Conservation (phyloP, 2,329 filamentous ascomycete genomes). For the Xylaria sp. region DNA sequence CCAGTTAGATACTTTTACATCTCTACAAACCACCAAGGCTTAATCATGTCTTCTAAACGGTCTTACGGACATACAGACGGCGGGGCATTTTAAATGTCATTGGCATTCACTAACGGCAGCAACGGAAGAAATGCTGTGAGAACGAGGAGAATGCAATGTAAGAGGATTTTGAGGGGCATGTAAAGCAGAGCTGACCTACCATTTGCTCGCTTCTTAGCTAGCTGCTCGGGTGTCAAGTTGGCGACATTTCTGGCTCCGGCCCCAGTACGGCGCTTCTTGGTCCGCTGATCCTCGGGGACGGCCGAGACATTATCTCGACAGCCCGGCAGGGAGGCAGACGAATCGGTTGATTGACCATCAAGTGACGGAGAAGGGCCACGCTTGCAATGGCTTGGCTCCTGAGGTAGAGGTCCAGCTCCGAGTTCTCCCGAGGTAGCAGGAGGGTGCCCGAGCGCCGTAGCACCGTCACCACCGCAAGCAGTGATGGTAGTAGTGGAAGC, state of each 20-base stretch:
- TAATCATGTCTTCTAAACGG: not conserved
- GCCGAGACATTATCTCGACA: constrained; percentile 20
- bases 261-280: constrained; percentile 54
- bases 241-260: constrained; percentile 58
- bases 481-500: not conserved
- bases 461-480: not conserved
- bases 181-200: constrained; percentile 45
- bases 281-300: constrained; percentile 36
- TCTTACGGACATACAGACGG: not conserved
- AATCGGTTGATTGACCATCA: constrained; percentile 36
- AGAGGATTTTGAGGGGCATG: not conserved
- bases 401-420: not conserved
- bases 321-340: constrained; percentile 27
- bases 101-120: not conserved
- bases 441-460: not conserved
- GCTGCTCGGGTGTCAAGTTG: constrained; percentile 74
- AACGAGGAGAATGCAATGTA: not conserved
- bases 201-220: constrained; percentile 69
- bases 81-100: not conserved
- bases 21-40: not conserved
- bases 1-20: constrained; percentile 8
- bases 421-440: not conserved
- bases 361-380: constrained; percentile 30
- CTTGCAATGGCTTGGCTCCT: constrained; percentile 28
- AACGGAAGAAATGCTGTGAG: not conserved